Percentiles rank a stretch among this genome's conserved stretches.
phyloP scores from a whole-genome alignment of 1,284 basidiomycete species.

The Cryptococcus hybrid region DNA sequence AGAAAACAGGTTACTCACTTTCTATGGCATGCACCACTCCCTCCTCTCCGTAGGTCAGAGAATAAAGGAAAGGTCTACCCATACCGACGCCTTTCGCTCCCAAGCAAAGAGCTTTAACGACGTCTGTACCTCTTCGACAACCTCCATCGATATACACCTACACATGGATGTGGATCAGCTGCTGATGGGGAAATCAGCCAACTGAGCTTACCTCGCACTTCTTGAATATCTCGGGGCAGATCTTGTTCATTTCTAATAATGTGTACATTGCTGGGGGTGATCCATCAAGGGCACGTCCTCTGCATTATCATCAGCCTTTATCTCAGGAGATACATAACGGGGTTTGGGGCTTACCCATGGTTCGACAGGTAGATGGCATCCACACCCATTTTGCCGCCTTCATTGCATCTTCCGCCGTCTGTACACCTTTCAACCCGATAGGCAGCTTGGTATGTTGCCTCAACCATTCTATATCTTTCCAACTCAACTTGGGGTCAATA shows the following conservation, averaged over 20 bases:
- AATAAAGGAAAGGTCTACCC: conserved; percentile 53
- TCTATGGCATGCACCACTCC: conserved; percentile 52
- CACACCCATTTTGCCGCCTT: conserved; percentile 47
- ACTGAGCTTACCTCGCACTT: conserved; percentile 37
- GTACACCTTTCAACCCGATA: conserved; percentile 50
- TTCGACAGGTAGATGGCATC: conserved; percentile 52
- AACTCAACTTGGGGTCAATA: conserved; percentile 46
- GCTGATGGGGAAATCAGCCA: not conserved
- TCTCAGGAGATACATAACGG: not conserved
- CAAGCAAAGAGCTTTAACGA: conserved; percentile 54
- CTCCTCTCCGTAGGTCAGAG: conserved; percentile 48
- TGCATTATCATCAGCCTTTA: conserved; percentile 1
- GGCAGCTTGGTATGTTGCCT: conserved; percentile 43
- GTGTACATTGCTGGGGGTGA: conserved; percentile 51
- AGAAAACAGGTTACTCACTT: conserved; percentile 36
- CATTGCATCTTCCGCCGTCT: conserved; percentile 50
- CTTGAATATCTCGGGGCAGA: conserved; percentile 48
- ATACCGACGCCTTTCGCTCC: conserved; percentile 53
- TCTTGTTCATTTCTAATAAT: conserved; percentile 48
- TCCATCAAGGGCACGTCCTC: conserved; percentile 42
- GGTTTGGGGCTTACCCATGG: conserved; percentile 41
- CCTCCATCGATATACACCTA: conserved; percentile 51
- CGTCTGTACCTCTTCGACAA: conserved; percentile 52
- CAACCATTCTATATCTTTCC: conserved; percentile 49
- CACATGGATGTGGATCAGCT: not conserved